Evolutionary conservation across 2,329 filamentous ascomycete species (phyloP), one percentile per base, ranked within the genome.

Genomic region (Xylariaceae sp.): DNA sequence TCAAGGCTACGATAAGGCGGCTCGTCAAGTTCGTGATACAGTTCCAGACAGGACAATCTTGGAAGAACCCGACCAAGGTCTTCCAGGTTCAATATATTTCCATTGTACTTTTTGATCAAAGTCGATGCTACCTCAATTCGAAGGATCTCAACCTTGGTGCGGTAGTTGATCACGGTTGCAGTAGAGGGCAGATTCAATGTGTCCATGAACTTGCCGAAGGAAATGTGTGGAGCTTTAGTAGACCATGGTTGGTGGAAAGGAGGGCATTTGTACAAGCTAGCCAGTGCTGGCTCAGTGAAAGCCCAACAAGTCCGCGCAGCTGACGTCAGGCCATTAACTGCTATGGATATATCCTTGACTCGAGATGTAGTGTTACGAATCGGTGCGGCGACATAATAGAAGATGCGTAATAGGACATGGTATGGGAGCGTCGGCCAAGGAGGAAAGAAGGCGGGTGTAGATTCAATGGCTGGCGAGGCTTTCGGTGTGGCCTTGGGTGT

Each of bases 271-370:
- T 95, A 95, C 4, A 96, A 77, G 1, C 84, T 87, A 4, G 86
- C 86, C 48, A 95, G 73, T 1, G 89, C 89, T 4, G 91, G 88
- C 65, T 92, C 90, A 0, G 83, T 75, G 54, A 93, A 91, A 2
- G 79, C 71, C 48, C 79, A 82, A 63, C 88, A 93, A 16, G 85
- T 75, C 1, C 80, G 78, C 37, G 89, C 85, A 44, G 83, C 75
- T n/a, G 79, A 77, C 9, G 89, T 72, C 6, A 96, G 81, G 12
- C 77, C 79, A 1, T 69, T 45, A 4, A 74, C 73, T 19, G 77
- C 75, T 29, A 70, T 72, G 60, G 75, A 75, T 48, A 67, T 52
- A 65, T 77, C 75, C 67, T 75, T 64, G 74, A 77, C 66, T n/a
- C 74, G 74, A 4, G 74, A 67, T 1, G 70, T 65, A 7, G 67